Conservation (phyloP, 2,329 filamentous ascomycete species). For the Didymella exigua region DNA sequence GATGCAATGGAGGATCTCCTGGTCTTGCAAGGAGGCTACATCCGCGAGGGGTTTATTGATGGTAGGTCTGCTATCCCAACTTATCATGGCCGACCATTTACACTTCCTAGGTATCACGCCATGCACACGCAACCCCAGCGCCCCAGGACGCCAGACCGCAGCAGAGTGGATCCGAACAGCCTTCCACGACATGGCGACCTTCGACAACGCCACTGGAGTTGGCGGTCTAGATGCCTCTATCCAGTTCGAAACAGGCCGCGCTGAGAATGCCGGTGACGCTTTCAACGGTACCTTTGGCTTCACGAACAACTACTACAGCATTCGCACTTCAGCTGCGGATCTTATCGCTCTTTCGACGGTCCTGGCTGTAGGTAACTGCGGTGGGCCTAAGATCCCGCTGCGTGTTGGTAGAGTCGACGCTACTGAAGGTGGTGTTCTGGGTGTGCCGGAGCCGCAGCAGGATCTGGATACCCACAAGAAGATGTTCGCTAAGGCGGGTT, state of each 20-base stretch:
- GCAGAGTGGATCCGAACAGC: conserved; percentile 43
- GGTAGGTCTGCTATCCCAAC: neutral
- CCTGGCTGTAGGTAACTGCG: conserved; percentile 38
- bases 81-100: neutral
- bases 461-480: conserved; percentile 37
- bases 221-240: conserved; percentile 47
- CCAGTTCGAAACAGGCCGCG: conserved; percentile 38
- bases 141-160: conserved; percentile 30
- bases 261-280: conserved; percentile 39
- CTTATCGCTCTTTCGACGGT: conserved; percentile 41
- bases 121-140: conserved; percentile 20
- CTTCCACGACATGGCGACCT: conserved; percentile 45
- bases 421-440: conserved; percentile 32
- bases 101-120: conserved; percentile 19
- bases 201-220: conserved; percentile 32
- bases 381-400: conserved; percentile 36
- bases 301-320: conserved; percentile 33
- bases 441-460: conserved; percentile 43
- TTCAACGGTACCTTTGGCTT: conserved; percentile 43
- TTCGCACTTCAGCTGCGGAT: conserved; percentile 35
- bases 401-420: conserved; percentile 44
- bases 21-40: conserved; percentile 14
- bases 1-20: conserved; percentile 18
- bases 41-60: conserved; percentile 10
- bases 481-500: conserved; percentile 39